A percentile compares a stretch with the other conserved stretches of the same genome.
Evolutionary conservation across 1,284 basidiomycete species (phyloP).

Genomic region (Phylloboletellus chloephorus): DNA sequence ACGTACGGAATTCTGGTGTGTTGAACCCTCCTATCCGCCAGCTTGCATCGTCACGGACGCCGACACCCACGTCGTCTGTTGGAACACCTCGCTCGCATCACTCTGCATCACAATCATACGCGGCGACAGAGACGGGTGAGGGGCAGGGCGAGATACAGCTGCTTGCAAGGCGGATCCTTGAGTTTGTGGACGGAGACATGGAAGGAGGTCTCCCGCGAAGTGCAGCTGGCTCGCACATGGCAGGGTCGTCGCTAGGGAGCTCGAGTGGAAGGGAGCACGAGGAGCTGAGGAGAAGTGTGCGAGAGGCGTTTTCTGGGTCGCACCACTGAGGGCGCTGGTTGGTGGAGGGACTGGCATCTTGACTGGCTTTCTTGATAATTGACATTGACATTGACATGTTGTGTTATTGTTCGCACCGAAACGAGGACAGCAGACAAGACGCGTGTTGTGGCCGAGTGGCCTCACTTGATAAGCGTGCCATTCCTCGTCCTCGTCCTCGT

Average conservation of each 20-base stretch:
- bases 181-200: constrained; percentile 71
- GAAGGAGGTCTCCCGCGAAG: constrained; percentile 58
- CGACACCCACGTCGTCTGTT: constrained; percentile 64
- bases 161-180: constrained; percentile 78
- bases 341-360: no score
- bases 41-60: constrained; percentile 70
- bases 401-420: constrained; percentile 6
- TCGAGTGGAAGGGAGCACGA: constrained; percentile 62
- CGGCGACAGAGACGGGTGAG: constrained; percentile 76
- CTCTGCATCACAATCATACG: constrained; percentile 63
- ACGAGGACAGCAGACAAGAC: no score
- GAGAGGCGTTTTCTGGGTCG: constrained; percentile 69
- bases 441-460: no score
- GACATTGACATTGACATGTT: no score
- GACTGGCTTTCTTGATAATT: no score
- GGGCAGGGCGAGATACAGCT: constrained; percentile 86
- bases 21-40: constrained; percentile 82
- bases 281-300: constrained; percentile 71
- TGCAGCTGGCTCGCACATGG: constrained; percentile 56
- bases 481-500: no score
- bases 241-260: constrained; percentile 56
- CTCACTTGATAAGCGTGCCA: no score
- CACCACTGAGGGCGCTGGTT: constrained; percentile 31
- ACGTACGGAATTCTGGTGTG: constrained; percentile 78
- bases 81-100: constrained; percentile 72